phyloP scores from a whole-genome alignment of 2,329 filamentous ascomycete genomes.

The Colletotrichum sp. region DNA sequence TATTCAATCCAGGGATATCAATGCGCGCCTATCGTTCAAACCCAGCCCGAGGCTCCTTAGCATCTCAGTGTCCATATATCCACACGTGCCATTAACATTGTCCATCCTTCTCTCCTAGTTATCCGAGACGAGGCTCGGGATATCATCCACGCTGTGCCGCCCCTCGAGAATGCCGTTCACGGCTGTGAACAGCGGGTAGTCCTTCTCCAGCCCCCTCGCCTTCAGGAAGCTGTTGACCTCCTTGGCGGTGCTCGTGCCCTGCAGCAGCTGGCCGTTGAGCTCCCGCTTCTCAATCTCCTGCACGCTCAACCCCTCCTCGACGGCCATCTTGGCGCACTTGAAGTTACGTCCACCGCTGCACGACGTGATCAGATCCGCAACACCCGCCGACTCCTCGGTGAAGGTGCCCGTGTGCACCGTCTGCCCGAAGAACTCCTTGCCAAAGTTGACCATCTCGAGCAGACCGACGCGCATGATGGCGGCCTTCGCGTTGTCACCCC shows the following conservation, averaged over 20 bases:
- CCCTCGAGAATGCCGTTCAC: slow-evolving; percentile 83
- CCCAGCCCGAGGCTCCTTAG: neutral
- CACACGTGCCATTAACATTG: neutral
- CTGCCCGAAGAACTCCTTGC: slow-evolving; percentile 88
- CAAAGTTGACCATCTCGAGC: slow-evolving; percentile 96
- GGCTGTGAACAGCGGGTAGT: slow-evolving; percentile 92
- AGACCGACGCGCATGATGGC: slow-evolving; percentile 96
- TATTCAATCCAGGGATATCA: slow-evolving; percentile 20
- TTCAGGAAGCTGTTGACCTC: slow-evolving; percentile 92
- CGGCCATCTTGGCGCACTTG: slow-evolving; percentile 87
- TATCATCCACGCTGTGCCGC: slow-evolving; percentile 78
- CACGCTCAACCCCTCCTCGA: slow-evolving; percentile 80
- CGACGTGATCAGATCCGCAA: slow-evolving; percentile 94
- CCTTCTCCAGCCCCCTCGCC: slow-evolving; percentile 75
- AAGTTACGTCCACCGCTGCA: slow-evolving; percentile 94
- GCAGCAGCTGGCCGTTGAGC: slow-evolving; percentile 95
- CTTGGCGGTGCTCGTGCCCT: slow-evolving; percentile 89
- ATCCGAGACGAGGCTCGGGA: slow-evolving; percentile 70
- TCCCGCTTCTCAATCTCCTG: slow-evolving; percentile 88
- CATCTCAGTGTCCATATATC: too few species aligned
- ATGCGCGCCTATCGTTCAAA: neutral
- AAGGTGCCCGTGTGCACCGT: slow-evolving; percentile 85
- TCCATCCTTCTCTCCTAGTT: neutral
- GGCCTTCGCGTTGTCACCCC: slow-evolving; percentile 99
- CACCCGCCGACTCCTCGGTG: slow-evolving; percentile 94